Conservation (phyloP, 495 filamentous ascomycete species). For the Lepidopterella palustris region DNA sequence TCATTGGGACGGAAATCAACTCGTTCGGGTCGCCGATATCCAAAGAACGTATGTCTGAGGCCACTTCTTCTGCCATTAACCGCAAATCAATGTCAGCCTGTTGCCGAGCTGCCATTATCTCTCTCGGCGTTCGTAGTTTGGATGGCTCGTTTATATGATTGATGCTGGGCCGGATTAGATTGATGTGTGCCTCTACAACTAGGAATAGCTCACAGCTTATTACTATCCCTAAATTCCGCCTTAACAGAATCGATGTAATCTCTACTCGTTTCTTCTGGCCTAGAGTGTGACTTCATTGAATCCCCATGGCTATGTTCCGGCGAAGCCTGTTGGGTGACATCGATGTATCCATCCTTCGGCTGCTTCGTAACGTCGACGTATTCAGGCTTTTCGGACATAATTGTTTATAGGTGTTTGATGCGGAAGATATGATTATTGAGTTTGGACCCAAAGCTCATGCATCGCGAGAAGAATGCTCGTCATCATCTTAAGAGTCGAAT, state of each 20-base stretch:
- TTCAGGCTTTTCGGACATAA: not conserved
- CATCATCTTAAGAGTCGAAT: too few relatives aligned
- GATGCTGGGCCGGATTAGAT: not conserved
- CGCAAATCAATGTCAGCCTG: too few relatives aligned
- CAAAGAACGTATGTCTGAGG: constrained; percentile 7
- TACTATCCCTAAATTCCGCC: not conserved
- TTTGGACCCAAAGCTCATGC: too few relatives aligned
- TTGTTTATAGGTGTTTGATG: too few relatives aligned
- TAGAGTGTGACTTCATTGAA: not conserved
- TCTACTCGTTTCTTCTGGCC: not conserved
- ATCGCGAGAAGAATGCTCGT: too few relatives aligned
- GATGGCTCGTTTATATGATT: not conserved
- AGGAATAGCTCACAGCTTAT: not conserved
- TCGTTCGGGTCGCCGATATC: constrained; percentile 21
- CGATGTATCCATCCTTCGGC: not conserved
- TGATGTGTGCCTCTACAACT: too few relatives aligned
- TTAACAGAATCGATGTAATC: not conserved
- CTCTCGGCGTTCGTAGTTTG: not conserved
- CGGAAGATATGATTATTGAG: too few relatives aligned
- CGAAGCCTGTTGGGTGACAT: not conserved
- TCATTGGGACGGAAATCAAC: constrained; percentile 20
- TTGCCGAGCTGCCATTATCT: too few relatives aligned
- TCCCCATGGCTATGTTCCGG: not conserved
- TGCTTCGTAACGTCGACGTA: not conserved
- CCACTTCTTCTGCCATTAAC: constrained; percentile 5